Evolutionary conservation across 2,329 filamentous ascomycete genomes (phyloP).

Genomic region (Paecilomyces formosus): DNA sequence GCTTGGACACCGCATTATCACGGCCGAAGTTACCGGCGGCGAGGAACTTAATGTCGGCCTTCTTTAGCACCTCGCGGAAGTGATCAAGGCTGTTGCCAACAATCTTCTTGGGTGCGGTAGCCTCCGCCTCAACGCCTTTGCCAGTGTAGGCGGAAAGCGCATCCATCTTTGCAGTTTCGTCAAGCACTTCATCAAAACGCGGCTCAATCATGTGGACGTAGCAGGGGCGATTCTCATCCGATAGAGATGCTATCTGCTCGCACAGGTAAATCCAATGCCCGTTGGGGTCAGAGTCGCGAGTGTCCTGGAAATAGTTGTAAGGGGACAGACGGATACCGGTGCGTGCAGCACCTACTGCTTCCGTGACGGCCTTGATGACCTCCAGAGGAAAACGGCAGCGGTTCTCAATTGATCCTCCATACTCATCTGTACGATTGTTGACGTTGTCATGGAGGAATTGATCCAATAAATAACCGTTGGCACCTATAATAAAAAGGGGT

Average conservation of each 20-base stretch:
- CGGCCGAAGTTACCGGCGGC: constrained; percentile 20
- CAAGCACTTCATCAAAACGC: constrained; percentile 40
- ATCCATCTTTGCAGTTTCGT: constrained; percentile 38
- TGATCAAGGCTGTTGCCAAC: constrained; percentile 25
- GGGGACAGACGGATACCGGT: constrained; percentile 54
- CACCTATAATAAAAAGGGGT: constrained; percentile 50
- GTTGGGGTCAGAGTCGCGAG: constrained; percentile 37
- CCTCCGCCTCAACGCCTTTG: not conserved
- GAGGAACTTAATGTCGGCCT: constrained; percentile 31
- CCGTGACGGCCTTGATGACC: constrained; percentile 43
- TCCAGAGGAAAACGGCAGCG: constrained; percentile 47
- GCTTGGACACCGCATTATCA: constrained; percentile 13
- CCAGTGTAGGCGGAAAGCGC: constrained; percentile 20
- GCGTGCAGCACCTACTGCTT: constrained; percentile 39
- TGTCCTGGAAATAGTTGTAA: constrained; percentile 53
- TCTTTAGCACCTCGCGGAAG: constrained; percentile 36
- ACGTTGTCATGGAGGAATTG: constrained; percentile 56
- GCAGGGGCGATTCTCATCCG: constrained; percentile 24
- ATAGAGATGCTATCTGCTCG: constrained; percentile 30
- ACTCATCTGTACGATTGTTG: constrained; percentile 48
- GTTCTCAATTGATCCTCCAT: constrained; percentile 43
- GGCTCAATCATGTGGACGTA: constrained; percentile 46
- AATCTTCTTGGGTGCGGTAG: constrained; percentile 14
- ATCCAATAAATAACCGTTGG: constrained; percentile 60
- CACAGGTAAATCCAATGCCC: constrained; percentile 41